Percentiles rank a stretch among this genome's conserved stretches.
phyloP scores from a whole-genome alignment of 1,139 yeast genomes.

The Kodamaea sp. region DNA sequence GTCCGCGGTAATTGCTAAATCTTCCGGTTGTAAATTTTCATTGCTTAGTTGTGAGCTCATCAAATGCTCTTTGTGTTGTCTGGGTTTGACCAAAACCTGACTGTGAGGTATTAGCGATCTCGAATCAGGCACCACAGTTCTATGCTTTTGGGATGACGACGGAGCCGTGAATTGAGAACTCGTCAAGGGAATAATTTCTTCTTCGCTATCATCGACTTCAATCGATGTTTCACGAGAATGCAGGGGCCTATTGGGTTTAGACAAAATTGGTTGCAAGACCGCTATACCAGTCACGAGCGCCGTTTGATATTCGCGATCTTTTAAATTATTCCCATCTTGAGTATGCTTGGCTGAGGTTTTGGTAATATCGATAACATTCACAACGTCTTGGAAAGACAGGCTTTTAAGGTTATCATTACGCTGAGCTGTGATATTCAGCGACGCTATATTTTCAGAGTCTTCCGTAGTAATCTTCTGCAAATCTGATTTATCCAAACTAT shows the following conservation, averaged over 20 bases:
- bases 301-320: slow-evolving; percentile 1
- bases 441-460: no score
- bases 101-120: neutral
- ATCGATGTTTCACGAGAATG: no score
- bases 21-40: slow-evolving; percentile 12
- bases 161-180: slow-evolving; percentile 6
- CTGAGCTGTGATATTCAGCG: no score
- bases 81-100: no score
- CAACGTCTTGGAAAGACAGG: no score
- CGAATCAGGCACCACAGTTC: neutral
- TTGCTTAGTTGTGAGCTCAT: slow-evolving; percentile 3
- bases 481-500: neutral
- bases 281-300: neutral
- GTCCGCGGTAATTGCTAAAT: slow-evolving; percentile 3
- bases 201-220: slow-evolving; percentile 16
- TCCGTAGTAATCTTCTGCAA: no score
- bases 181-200: slow-evolving; percentile 11
- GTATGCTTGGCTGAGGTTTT: neutral
- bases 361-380: no score
- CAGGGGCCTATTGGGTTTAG: no score
- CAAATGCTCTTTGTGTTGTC: no score
- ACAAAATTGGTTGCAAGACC: no score
- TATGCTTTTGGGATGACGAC: no score
- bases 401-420: no score
- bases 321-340: neutral